A percentile compares a stretch with the other conserved stretches of the same genome.
Evolutionary conservation across 371 early-diverging fungal species (phyloP).

Genomic region (Rhizopus arrhizus): DNA sequence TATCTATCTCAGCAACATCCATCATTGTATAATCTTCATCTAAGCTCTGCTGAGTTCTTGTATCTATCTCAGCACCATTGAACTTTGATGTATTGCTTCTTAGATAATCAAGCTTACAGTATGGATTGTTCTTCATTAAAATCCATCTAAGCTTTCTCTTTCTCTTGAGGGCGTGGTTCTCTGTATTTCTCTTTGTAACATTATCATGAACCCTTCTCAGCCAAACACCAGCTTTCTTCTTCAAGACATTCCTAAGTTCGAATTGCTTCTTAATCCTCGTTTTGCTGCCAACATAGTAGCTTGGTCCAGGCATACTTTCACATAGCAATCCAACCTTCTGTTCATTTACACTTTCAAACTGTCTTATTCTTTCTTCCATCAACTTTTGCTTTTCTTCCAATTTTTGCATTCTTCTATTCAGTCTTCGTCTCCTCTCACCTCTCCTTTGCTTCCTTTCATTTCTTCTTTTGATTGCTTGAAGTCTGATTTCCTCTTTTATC

Average conservation of each 20-base stretch:
- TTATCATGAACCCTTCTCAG: constrained; percentile 14
- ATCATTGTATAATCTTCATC: constrained; percentile 10
- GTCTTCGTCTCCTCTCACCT: not conserved
- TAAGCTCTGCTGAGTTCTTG: constrained; percentile 7
- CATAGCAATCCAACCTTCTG: too few relatives aligned
- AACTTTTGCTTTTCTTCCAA: not conserved
- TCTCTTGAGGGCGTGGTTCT: not conserved
- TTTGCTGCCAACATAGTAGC: not conserved
- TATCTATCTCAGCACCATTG: constrained; percentile 5
- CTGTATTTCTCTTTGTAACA: constrained; percentile 12
- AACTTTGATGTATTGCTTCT: not conserved
- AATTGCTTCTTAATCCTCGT: not conserved
- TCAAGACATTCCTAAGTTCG: not conserved
- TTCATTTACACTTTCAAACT: too few relatives aligned
- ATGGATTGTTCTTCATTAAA: constrained; percentile 4
- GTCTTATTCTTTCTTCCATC: not conserved
- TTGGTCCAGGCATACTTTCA: too few relatives aligned
- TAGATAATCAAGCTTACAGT: not conserved
- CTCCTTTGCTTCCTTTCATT: not conserved
- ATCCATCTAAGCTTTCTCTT: constrained; percentile 14
- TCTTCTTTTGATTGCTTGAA: not conserved
- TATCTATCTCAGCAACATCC: not conserved
- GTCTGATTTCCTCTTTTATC: not conserved
- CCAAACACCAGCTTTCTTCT: constrained; percentile 9
- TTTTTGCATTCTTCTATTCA: too few relatives aligned